Percentiles rank a stretch among this genome's conserved stretches.
Evolutionary conservation across 176 grass and related monocot genomes (phyloP).

Genomic region (Carex pumila): DNA sequence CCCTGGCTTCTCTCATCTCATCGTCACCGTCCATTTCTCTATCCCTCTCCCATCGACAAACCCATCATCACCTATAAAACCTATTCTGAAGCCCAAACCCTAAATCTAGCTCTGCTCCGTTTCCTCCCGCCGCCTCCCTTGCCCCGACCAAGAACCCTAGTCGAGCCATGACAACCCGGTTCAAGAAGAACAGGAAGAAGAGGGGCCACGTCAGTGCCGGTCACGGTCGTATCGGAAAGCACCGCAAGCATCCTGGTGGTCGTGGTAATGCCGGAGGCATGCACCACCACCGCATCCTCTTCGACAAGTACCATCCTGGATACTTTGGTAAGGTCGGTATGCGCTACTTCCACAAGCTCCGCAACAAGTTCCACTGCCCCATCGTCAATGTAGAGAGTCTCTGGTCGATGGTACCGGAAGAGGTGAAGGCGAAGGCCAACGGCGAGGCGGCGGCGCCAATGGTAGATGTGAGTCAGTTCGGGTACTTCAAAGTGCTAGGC

Average conservation of each 20-base stretch:
- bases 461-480: conserved; percentile 73
- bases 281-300: conserved; percentile 98
- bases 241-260: conserved; percentile 89
- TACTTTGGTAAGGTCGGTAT: conserved; percentile 98
- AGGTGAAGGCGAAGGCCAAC: conserved; percentile 39
- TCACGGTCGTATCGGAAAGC: conserved; percentile 85
- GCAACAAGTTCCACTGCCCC: conserved; percentile 74
- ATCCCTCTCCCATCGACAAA: neutral
- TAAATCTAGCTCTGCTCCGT: conserved; percentile 24
- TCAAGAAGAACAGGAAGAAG: conserved; percentile 98
- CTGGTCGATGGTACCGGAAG: conserved; percentile 77
- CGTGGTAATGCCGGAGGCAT: conserved; percentile 90
- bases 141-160: neutral
- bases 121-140: conserved; percentile 15
- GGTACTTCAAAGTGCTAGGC: conserved; percentile 92
- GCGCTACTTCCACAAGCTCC: conserved; percentile 92
- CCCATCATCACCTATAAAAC: neutral
- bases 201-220: conserved; percentile 80
- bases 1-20: neutral
- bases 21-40: neutral
- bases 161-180: conserved; percentile 57
- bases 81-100: neutral
- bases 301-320: conserved; percentile 87
- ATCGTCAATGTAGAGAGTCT: conserved; percentile 61
- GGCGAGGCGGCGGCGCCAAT: conserved; percentile 41